These are phyloP conservation scores for Phytophthora sp. DNA, from an alignment of 352 stramenopile species.

Conservation along the genomic window DNA sequence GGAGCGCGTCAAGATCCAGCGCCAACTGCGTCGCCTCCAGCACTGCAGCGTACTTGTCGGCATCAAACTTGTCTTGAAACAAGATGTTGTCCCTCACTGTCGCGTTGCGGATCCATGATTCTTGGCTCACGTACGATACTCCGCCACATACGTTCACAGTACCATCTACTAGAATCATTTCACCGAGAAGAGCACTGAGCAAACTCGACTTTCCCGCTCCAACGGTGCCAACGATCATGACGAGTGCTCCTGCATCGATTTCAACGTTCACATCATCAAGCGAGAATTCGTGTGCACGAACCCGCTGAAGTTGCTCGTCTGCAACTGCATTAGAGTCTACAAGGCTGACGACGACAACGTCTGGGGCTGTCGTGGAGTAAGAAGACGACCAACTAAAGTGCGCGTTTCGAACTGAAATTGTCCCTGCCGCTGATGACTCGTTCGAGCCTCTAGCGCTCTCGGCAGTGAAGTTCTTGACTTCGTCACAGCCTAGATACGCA, in stretches of 20 bases:
- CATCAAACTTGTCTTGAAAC: conserved; percentile 39
- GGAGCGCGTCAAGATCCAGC: conserved; percentile 86
- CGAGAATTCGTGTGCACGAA: conserved; percentile 23
- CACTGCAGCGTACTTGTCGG: conserved; percentile 45
- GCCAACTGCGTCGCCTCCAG: conserved; percentile 81
- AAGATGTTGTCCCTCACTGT: conserved; percentile 85
- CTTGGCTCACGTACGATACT: conserved; percentile 90
- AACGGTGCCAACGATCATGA: conserved; percentile 62
- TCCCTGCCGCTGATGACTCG: conserved; percentile 3
- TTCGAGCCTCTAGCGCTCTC: not conserved
- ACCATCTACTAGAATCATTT: conserved; percentile 48
- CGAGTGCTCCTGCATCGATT: conserved; percentile 60
- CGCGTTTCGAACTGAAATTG: conserved; percentile 25
- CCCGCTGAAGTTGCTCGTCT: conserved; percentile 1
- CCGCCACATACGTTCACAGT: conserved; percentile 35
- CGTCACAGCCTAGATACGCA: conserved; percentile 32
- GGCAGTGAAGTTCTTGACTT: conserved; percentile 5
- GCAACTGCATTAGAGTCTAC: conserved; percentile 11
- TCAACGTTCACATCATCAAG: conserved; percentile 59
- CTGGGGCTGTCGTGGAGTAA: not conserved
- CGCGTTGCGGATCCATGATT: conserved; percentile 93
- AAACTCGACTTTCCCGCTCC: conserved; percentile 64
- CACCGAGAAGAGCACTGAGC: conserved; percentile 53
- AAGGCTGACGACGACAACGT: conserved; percentile 37
- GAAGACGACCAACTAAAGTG: conserved; percentile 37